A percentile compares a stretch with the other conserved stretches of the same genome.
Evolutionary conservation across 495 filamentous ascomycete genomes (phyloP).

Genomic region (Trichoderma erinaceum): DNA sequence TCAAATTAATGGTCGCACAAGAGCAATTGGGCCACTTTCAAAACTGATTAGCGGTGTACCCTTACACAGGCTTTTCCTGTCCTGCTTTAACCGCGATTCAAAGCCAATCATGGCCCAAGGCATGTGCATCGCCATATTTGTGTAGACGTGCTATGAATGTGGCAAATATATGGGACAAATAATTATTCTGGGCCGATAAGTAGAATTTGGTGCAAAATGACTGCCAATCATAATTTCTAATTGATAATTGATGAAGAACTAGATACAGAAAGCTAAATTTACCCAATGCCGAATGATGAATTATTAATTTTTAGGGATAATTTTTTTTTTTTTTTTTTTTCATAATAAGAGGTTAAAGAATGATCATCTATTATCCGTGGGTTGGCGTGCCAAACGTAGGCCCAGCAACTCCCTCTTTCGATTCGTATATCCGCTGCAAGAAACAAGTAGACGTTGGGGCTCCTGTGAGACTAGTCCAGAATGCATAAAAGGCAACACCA

Average conservation of each 20-base stretch:
- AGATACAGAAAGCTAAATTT: no score
- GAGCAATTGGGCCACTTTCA: not conserved
- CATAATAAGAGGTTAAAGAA: no score
- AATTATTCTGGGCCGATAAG: no score
- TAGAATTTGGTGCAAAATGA: no score
- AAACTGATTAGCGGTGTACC: not conserved
- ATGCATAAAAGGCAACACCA: not conserved
- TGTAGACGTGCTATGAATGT: no score
- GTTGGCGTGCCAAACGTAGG: not conserved
- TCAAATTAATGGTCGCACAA: not conserved
- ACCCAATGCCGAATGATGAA: no score
- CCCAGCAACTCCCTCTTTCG: not conserved
- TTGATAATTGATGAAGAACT: no score
- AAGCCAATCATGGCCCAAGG: not conserved
- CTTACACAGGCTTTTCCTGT: not conserved
- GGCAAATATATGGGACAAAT: no score
- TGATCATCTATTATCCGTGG: not conserved
- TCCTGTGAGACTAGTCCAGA: not conserved
- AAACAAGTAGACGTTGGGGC: not conserved
- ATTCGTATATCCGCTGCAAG: slow-evolving; percentile 9
- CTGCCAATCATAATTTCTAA: no score
- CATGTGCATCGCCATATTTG: not conserved
- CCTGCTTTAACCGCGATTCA: not conserved
- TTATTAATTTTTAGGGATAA: no score
- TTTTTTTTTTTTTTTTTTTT: no score